Base-by-base conservation (phyloP, 2,329 filamentous ascomycete species). In the Mollisiaceae sp. region DNA sequence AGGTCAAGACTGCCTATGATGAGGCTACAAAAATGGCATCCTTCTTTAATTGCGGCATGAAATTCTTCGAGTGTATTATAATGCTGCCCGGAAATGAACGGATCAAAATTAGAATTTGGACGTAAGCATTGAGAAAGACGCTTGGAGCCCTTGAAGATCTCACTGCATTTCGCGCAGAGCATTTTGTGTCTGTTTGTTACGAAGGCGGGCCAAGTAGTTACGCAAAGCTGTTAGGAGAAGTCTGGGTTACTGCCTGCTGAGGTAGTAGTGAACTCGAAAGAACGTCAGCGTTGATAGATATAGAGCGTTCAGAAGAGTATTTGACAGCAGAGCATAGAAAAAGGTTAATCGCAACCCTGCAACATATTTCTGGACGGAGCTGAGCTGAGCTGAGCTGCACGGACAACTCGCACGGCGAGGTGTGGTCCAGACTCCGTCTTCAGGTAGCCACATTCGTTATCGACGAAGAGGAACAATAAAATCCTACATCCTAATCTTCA, bases 1-100 rank as follows among this genome's bases (percentile, higher is more conserved):
- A 45, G 43, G n/a, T 45, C 6, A 45, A 45, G 43, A 45, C 43
- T 45, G 20, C 43, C 43, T 45, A 45, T 45, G n/a, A 45, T 45
- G 2, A 45, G 9, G n/a, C 43, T 45, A 45, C 43, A 45, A 18
- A 45, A 45, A 45, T 45, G 43, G 18, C 43, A 45, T 3, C 43
- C 43, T 45, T 45, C 43, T 45, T n/a, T 45, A 18, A 45, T 20
- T 45, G 43, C 15, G n/a, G 43, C 9, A 3, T 45, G 43, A 18
- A 45, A 45, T 20, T 45, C 43, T 45, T 45, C 43, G 14, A 45
- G 43, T 8, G 43, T 45, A 45, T 45, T 18, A 45, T 45, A 45
- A 45, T 45, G 43, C 43, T 45, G 43, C 15, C 43, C 43, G 4
- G 43, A 45, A 18, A 45, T 45, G n/a, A 45, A 45, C n/a, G 43